Evolutionary conservation across 306 rosid species (phyloP).

Genomic region (Dalbergia oliveri): DNA sequence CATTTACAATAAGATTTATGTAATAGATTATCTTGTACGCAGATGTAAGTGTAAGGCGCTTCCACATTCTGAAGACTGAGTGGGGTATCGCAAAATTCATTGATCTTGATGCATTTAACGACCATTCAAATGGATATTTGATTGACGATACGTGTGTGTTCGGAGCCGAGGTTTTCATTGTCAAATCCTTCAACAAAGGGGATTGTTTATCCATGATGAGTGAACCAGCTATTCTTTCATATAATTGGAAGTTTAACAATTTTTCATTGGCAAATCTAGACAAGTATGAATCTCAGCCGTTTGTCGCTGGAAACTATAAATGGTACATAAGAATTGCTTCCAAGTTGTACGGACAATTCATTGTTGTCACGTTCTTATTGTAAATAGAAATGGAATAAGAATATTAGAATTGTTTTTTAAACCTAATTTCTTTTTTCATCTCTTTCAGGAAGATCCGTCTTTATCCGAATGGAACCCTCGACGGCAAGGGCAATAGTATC

Average conservation of each 20-base stretch:
- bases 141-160: constrained; percentile 47
- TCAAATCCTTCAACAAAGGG: constrained; percentile 29
- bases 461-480: constrained; percentile 40
- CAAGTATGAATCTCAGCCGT: constrained; percentile 31
- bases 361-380: neutral
- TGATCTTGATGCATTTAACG: constrained; percentile 36
- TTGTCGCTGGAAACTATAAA: constrained; percentile 47
- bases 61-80: constrained; percentile 41
- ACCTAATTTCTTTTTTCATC: neutral
- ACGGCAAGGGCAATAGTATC: constrained; percentile 44
- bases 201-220: constrained; percentile 39
- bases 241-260: constrained; percentile 44
- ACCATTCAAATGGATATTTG: constrained; percentile 52
- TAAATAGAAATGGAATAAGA: neutral
- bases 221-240: neutral
- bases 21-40: neutral
- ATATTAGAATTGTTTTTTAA: neutral
- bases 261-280: neutral
- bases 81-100: constrained; percentile 50
- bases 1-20: too few species aligned
- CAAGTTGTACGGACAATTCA: neutral
- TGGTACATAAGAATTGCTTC: constrained; percentile 41
- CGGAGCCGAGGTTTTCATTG: constrained; percentile 52
- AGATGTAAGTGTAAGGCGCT: constrained; percentile 46
- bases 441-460: constrained; percentile 36